A percentile compares a stretch with the other conserved stretches of the same genome.
These are phyloP conservation scores for Schoenoplectus triqueter DNA, from an alignment of 202 grass and related monocot species.

Conservation along the genomic window DNA sequence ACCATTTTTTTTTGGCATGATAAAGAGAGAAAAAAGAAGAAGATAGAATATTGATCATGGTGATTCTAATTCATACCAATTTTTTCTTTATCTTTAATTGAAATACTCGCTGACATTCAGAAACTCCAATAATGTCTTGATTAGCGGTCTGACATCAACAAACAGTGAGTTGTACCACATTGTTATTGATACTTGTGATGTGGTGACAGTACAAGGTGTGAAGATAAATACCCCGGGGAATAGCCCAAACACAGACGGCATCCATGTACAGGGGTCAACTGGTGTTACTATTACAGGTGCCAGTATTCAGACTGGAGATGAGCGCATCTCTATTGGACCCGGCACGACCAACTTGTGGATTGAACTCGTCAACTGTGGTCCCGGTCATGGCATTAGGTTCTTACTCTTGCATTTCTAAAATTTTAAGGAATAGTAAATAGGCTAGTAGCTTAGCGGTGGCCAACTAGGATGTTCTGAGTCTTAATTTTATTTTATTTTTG, in stretches of 20 bases:
- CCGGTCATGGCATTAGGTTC: constrained; percentile 58
- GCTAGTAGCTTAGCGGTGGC: too few species aligned
- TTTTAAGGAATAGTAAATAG: not conserved
- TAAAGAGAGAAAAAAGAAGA: not conserved
- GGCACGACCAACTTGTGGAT: constrained; percentile 54
- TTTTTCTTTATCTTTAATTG: constrained; percentile 1
- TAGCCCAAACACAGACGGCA: constrained; percentile 66
- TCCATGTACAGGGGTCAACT: constrained; percentile 50
- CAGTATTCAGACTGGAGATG: constrained; percentile 53
- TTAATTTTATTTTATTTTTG: too few species aligned
- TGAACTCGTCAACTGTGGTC: constrained; percentile 53
- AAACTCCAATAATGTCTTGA: constrained; percentile 50
- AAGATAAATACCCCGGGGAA: constrained; percentile 41
- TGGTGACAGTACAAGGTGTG: constrained; percentile 40
- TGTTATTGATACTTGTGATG: constrained; percentile 50
- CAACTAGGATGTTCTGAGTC: too few species aligned
- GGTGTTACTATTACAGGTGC: constrained; percentile 41
- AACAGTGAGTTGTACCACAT: constrained; percentile 58
- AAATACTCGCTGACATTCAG: constrained; percentile 52
- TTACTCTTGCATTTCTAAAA: not conserved
- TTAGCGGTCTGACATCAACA: constrained; percentile 40
- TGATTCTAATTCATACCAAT: not conserved
- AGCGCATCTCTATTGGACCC: constrained; percentile 58
- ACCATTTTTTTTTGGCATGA: constrained; percentile 4
- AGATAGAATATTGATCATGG: not conserved